phyloP scores from a whole-genome alignment of 768 basidiomycete species.

The Clathrus columnatus region DNA sequence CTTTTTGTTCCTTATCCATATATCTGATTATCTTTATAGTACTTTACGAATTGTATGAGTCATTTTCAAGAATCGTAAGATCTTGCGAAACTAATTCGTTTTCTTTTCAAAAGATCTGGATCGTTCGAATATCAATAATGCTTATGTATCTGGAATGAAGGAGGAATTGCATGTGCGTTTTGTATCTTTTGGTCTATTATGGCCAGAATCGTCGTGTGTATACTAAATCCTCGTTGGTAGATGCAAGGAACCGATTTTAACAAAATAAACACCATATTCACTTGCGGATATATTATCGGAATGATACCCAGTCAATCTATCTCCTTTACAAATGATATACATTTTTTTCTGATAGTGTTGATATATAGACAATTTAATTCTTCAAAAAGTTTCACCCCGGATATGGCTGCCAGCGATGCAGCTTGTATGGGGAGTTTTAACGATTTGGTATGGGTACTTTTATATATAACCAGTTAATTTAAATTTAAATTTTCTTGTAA shows the following conservation, averaged over 20 bases:
- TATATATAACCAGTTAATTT: not conserved
- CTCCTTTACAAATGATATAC: not conserved
- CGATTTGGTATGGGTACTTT: slow-evolving; percentile 39
- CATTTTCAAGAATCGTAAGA: not conserved
- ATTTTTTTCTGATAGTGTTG: not conserved
- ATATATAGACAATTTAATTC: slow-evolving; percentile 50
- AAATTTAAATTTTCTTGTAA: not conserved
- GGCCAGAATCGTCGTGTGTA: too few relatives aligned
- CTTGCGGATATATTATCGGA: slow-evolving; percentile 67
- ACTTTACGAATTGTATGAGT: slow-evolving; percentile 59
- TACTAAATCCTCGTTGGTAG: not conserved
- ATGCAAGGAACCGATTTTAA: slow-evolving; percentile 62
- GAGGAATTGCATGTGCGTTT: slow-evolving; percentile 42
- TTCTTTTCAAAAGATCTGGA: slow-evolving; percentile 42
- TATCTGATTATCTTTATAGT: slow-evolving; percentile 28
- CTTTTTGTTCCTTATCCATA: slow-evolving; percentile 10
- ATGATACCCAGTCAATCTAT: slow-evolving; percentile 54
- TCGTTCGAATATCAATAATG: slow-evolving; percentile 60
- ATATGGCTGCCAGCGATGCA: slow-evolving; percentile 63
- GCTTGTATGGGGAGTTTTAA: slow-evolving; percentile 56
- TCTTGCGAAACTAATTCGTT: slow-evolving; percentile 8
- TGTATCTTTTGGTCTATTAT: not conserved
- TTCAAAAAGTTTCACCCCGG: slow-evolving; percentile 53
- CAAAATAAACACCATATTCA: slow-evolving; percentile 62
- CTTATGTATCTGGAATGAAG: slow-evolving; percentile 74